These are phyloP conservation scores for Phalaenopsis aphrodite DNA, from an alignment of 106 monocot species.

Conservation along the genomic window DNA sequence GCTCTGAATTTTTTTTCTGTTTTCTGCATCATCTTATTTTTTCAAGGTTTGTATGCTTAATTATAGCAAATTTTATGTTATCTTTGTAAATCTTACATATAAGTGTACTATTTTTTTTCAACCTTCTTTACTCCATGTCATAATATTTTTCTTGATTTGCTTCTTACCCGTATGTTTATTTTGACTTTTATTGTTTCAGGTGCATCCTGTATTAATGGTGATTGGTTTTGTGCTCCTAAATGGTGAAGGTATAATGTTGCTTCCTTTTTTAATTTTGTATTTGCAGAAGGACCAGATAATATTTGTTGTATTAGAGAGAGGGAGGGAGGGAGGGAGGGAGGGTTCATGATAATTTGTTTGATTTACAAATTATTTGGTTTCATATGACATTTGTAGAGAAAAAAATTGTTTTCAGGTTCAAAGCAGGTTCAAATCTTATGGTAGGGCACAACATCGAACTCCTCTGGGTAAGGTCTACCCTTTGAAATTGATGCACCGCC, in stretches of 20 bases:
- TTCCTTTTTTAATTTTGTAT: background rate
- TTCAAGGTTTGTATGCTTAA: background rate
- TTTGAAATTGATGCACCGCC: too few species aligned
- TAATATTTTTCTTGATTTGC: background rate
- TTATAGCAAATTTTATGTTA: background rate
- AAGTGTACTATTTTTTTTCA: background rate
- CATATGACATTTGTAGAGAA: too few species aligned
- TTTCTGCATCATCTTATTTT: background rate
- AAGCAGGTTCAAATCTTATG: too few species aligned
- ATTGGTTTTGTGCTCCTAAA: constrained; percentile 76
- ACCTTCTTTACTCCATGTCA: background rate
- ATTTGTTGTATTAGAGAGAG: background rate
- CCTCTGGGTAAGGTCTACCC: too few species aligned
- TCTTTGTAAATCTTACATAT: background rate
- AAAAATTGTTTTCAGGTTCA: too few species aligned
- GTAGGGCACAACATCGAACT: too few species aligned
- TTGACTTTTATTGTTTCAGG: constrained; percentile 33
- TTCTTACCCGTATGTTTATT: background rate
- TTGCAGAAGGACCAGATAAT: background rate
- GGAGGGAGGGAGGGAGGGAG: too few species aligned
- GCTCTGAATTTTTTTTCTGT: too few species aligned
- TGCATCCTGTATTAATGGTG: constrained; percentile 97
- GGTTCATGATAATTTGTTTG: too few species aligned
- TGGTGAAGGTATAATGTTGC: constrained; percentile 75
- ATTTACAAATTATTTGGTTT: too few species aligned